These are phyloP conservation scores for Rhododendron williamsianum DNA, from an alignment of 148 eudicot genomes.

Conservation along the genomic window DNA sequence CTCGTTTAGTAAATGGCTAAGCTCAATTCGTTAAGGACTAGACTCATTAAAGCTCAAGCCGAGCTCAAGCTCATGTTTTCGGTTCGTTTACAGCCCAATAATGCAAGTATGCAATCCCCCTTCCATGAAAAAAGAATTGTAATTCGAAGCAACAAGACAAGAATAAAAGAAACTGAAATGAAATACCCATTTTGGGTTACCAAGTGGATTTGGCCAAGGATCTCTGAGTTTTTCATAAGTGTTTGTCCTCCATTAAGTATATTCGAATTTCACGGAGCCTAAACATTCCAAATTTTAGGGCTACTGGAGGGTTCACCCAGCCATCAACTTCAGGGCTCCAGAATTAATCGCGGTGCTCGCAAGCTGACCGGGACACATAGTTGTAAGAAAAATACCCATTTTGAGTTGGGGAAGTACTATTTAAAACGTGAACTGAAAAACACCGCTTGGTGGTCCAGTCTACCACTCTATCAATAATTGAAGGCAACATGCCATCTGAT, in stretches of 20 bases:
- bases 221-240: too few relatives aligned
- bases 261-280: too few relatives aligned
- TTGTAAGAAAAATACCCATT: too few relatives aligned
- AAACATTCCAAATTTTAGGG: too few relatives aligned
- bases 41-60: too few relatives aligned
- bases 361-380: rapidly evolving
- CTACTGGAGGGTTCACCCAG: neutral
- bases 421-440: neutral
- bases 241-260: too few relatives aligned
- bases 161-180: neutral
- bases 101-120: neutral
- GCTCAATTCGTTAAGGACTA: too few relatives aligned
- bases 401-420: neutral
- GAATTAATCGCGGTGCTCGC: too few relatives aligned
- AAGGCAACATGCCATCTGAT: neutral
- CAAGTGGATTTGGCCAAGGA: neutral
- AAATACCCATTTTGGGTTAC: neutral
- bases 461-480: neutral
- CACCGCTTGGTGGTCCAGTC: neutral
- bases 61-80: too few relatives aligned
- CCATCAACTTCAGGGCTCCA: rapidly evolving
- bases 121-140: neutral
- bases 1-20: too few relatives aligned
- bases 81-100: too few relatives aligned
- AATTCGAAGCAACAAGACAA: neutral